phyloP scores from a whole-genome alignment of 257 asterid species.

The Nicotiana noctiflora region DNA sequence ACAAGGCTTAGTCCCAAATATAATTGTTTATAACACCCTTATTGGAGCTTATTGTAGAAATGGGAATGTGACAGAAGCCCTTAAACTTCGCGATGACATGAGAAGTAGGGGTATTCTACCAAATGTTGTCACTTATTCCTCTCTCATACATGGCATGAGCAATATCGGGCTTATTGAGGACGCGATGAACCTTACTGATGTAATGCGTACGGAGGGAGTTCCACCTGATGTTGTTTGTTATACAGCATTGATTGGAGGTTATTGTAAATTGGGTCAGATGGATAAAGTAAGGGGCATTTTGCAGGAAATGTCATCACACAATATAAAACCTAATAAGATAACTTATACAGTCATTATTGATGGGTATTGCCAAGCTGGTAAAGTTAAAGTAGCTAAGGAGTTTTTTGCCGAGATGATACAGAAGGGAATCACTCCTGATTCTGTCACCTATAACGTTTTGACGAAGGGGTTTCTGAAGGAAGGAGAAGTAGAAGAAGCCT shows the following conservation, averaged over 20 bases:
- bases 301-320: constrained; percentile 57
- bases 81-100: constrained; percentile 55
- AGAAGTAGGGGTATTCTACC: constrained; percentile 46
- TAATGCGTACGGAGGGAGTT: constrained; percentile 59
- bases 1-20: constrained; percentile 37
- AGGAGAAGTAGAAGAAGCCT: constrained; percentile 53
- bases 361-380: constrained; percentile 63
- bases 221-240: constrained; percentile 69
- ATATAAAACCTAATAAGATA: constrained; percentile 58
- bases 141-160: constrained; percentile 78
- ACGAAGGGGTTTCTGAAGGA: constrained; percentile 47
- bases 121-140: constrained; percentile 51
- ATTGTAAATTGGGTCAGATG: constrained; percentile 73
- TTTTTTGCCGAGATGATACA: constrained; percentile 54
- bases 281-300: constrained; percentile 44
- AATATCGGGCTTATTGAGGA: constrained; percentile 39
- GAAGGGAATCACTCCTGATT: constrained; percentile 62
- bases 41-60: constrained; percentile 50
- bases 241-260: constrained; percentile 76
- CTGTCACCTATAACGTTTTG: constrained; percentile 59
- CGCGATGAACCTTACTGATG: constrained; percentile 42
- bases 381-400: constrained; percentile 44
- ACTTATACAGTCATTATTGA: constrained; percentile 67
- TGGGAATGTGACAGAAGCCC: constrained; percentile 51
- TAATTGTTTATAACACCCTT: constrained; percentile 56